phyloP scores from a whole-genome alignment of 805 yeast species.

The Metschnikowia aberdeeniae region DNA sequence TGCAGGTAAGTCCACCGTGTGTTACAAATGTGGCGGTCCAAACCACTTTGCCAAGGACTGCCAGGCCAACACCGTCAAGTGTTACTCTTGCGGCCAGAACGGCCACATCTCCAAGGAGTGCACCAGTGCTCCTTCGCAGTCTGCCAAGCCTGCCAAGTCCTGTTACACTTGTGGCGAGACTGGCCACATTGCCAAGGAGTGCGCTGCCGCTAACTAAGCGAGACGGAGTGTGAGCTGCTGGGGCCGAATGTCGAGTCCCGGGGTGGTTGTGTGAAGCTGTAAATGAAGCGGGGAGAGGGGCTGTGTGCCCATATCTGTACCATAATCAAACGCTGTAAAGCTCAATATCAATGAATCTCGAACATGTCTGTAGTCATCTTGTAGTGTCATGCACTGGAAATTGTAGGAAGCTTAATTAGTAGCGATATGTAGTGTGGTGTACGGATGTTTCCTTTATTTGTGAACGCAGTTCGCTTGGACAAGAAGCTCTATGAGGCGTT shows the following conservation, averaged over 20 bases:
- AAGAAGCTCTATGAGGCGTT: too few relatives aligned
- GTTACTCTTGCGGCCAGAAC: conserved; percentile 87
- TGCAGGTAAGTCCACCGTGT: conserved; percentile 45
- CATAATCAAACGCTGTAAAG: conserved; percentile 17
- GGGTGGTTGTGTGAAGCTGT: conserved; percentile 10
- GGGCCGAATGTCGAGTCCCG: too few relatives aligned
- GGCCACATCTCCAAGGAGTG: conserved; percentile 92
- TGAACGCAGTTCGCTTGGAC: too few relatives aligned
- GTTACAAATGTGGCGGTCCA: conserved; percentile 91
- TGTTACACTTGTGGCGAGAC: conserved; percentile 73
- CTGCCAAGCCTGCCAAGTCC: conserved; percentile 44
- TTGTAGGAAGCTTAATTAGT: too few relatives aligned
- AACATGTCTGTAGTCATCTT: too few relatives aligned
- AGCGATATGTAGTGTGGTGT: too few relatives aligned
- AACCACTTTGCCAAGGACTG: conserved; percentile 93
- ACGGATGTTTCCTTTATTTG: too few relatives aligned
- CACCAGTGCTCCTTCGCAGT: conserved; percentile 42
- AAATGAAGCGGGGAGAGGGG: conserved; percentile 13
- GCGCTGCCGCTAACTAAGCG: conserved; percentile 31
- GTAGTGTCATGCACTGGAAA: too few relatives aligned
- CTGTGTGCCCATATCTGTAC: conserved; percentile 16
- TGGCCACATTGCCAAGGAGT: conserved; percentile 87
- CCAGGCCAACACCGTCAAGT: conserved; percentile 65
- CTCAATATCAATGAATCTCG: conserved; percentile 8
- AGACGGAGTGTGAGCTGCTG: not conserved